These are phyloP conservation scores for Trypanosoma cruzi DNA, from an alignment of 208 protist species.

Conservation along the genomic window DNA sequence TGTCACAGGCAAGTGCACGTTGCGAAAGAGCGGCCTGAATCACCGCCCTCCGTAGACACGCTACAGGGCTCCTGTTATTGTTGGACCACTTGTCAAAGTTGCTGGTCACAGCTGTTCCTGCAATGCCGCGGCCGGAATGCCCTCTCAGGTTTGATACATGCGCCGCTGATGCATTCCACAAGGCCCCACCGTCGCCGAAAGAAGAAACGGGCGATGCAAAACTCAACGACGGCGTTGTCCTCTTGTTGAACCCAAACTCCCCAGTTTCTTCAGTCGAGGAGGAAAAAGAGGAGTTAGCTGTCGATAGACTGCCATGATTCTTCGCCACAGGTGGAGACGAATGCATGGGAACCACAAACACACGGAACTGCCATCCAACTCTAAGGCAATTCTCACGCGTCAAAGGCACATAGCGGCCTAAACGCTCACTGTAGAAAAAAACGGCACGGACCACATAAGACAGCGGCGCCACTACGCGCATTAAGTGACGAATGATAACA, in stretches of 20 bases:
- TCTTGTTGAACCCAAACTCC: background rate
- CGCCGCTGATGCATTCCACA: no score
- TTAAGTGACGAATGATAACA: constrained; percentile 4
- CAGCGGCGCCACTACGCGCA: constrained; percentile 2
- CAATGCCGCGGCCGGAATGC: no score
- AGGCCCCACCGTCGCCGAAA: no score
- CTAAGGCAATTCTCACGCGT: constrained; percentile 37
- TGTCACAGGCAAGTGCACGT: no score
- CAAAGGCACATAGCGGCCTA: constrained; percentile 44
- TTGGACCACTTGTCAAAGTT: no score
- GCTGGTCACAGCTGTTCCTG: no score
- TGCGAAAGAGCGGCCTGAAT: background rate
- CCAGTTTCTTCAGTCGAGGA: background rate
- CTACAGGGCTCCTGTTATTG: no score
- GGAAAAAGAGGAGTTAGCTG: background rate
- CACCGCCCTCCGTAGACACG: no score
- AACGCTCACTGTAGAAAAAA: constrained; percentile 57
- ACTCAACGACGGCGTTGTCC: background rate
- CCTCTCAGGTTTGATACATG: no score
- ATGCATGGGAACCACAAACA: constrained; percentile 11
- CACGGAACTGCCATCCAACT: constrained; percentile 20
- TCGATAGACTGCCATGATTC: background rate
- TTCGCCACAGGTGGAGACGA: background rate
- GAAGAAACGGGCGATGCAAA: no score
- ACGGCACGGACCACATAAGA: constrained; percentile 32